These are phyloP conservation scores for Penicillium cataractarum DNA, from an alignment of 495 filamentous ascomycete species.

Conservation along the genomic window DNA sequence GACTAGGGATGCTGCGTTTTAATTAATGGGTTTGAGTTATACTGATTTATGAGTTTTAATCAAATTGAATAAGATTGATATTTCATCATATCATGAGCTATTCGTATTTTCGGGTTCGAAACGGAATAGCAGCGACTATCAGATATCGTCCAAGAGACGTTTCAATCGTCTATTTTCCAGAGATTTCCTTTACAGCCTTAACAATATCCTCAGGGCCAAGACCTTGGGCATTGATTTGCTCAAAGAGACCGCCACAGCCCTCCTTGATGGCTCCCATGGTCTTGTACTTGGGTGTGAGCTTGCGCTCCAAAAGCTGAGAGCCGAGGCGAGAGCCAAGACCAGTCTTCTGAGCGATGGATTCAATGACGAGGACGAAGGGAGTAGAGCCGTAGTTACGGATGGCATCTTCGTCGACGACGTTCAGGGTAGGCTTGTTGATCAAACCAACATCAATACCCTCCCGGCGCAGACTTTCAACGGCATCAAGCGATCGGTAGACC, in stretches of 20 bases:
- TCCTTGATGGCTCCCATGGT: slow-evolving; percentile 41
- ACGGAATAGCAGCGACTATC: neutral
- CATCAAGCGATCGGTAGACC: slow-evolving; percentile 46
- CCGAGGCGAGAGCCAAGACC: slow-evolving; percentile 45
- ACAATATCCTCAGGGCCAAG: slow-evolving; percentile 40
- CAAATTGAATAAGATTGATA: neutral
- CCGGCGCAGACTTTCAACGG: slow-evolving; percentile 39
- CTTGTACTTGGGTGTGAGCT: slow-evolving; percentile 41
- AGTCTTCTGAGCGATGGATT: slow-evolving; percentile 47
- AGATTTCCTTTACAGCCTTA: slow-evolving; percentile 31
- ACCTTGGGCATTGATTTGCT: slow-evolving; percentile 44
- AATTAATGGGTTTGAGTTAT: neutral
- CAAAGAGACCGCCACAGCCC: slow-evolving; percentile 41
- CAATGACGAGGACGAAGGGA: slow-evolving; percentile 41
- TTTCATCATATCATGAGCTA: slow-evolving; percentile 1
- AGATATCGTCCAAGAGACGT: neutral
- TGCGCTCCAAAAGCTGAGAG: slow-evolving; percentile 38
- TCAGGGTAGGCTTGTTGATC: slow-evolving; percentile 47
- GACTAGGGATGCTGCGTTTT: slow-evolving; percentile 29
- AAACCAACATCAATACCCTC: slow-evolving; percentile 40
- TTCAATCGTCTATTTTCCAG: slow-evolving; percentile 24
- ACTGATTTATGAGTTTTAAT: neutral
- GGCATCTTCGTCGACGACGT: slow-evolving; percentile 44
- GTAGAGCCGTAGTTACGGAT: slow-evolving; percentile 39
- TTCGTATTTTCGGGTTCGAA: neutral